Base-by-base conservation (phyloP, 345 rosid genomes). In the Salix udensis region DNA sequence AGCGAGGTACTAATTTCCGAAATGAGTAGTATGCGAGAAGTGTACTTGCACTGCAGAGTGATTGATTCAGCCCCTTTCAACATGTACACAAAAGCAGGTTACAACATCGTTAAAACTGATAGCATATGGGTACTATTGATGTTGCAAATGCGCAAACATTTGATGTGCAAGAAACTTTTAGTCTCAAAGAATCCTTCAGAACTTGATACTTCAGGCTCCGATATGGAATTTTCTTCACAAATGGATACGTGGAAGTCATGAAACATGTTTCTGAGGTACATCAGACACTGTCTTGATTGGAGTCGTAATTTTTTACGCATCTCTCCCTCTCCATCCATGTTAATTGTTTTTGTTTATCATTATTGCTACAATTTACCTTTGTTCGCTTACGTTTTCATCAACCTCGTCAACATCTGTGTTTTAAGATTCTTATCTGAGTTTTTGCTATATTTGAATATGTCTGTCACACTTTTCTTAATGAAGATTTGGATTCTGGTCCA, bases 31-130 rank as follows among this genome's bases (percentile, higher is more conserved):
- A 82, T 84, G 2, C 85, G 80, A 74, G 93, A 93, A 80, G 97
- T 89, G 55, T 91, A 90, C 82, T 83, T 95, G 90, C 97, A 91
- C 80, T 95, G 98, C 85, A 88, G 97, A 86, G 87, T 93, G 89
- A 88, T 93, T 74, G 98, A 95, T 70, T 84, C 83, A 21, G 98
- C 97, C 72, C 98, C 98, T 26, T 90, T 91, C 75, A 88, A 79
- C 84, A 91, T 95, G 97, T 95, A 91, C 79, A 81, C 68, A 34
- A 95, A 88, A 87, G 98, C 98, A 71, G 98, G 98, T 23, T 95
- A 95, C 77, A 74, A 76, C 11, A 82, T 88, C 67, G 85, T 91
- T 30, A 77, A 82, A 87, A 94, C 94, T n/a, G 94, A 94, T 82
- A 88, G 81, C 2, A 65, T 92, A 83, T 82, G 92, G 64, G 79